These are phyloP conservation scores for Zopfochytrium polystomum DNA, from an alignment of 371 early-diverging fungal genomes.

Conservation along the genomic window DNA sequence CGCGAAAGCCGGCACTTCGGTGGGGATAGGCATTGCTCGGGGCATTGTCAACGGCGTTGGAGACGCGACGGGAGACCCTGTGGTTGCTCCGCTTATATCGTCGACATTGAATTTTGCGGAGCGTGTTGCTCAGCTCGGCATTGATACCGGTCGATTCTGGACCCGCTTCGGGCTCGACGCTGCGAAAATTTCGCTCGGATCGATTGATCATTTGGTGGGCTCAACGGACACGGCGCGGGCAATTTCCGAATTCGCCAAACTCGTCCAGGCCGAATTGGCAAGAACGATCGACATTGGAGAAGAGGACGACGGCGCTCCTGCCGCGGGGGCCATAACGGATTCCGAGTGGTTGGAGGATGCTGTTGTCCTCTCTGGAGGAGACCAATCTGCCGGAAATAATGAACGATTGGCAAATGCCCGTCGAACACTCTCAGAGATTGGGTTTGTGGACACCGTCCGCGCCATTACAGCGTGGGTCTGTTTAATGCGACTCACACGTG, in stretches of 20 bases:
- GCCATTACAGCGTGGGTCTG: conserved; percentile 36
- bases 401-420: too few relatives aligned
- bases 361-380: not conserved
- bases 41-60: conserved; percentile 35
- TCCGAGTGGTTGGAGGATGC: not conserved
- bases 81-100: conserved; percentile 27
- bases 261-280: conserved; percentile 70
- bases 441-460: conserved; percentile 24
- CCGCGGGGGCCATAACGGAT: not conserved
- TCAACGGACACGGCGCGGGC: conserved; percentile 83
- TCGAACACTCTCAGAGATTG: too few relatives aligned
- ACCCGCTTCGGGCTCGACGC: conserved; percentile 36
- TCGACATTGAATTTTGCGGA: conserved; percentile 31
- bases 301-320: conserved; percentile 6
- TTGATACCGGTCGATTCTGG: conserved; percentile 35
- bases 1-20: conserved; percentile 34
- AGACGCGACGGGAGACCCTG: conserved; percentile 24
- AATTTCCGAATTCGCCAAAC: conserved; percentile 70
- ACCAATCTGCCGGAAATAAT: too few relatives aligned
- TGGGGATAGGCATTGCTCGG: conserved; percentile 30
- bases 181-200: conserved; percentile 20
- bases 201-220: conserved; percentile 84
- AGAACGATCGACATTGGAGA: conserved; percentile 52
- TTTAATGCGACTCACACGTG: conserved; percentile 24
- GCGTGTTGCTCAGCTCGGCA: conserved; percentile 32